Evolutionary conservation across 148 eudicot genomes (phyloP).

Genomic region (Rhododendron vialii): DNA sequence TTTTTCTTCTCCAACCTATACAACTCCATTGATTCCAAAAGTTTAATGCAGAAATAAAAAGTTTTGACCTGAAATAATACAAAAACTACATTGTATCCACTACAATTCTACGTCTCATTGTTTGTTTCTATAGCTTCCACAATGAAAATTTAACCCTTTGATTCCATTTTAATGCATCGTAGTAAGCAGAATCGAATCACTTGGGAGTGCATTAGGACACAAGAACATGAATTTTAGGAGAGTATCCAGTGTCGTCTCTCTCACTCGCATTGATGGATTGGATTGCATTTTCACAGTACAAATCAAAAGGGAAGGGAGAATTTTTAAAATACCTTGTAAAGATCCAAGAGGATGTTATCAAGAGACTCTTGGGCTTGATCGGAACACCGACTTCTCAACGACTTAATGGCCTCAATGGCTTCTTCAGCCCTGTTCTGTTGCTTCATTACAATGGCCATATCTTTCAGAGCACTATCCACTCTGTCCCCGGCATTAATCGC

Average conservation of each 20-base stretch:
- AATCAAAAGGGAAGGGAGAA: not conserved
- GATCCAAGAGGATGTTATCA: constrained; percentile 90
- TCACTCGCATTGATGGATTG: too few relatives aligned
- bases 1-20: not conserved
- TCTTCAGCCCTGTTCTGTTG: constrained; percentile 93
- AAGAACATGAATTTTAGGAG: too few relatives aligned
- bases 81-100: too few relatives aligned
- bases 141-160: not conserved
- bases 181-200: too few relatives aligned
- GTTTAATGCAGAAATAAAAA: too few relatives aligned
- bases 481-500: constrained; percentile 96
- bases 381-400: constrained; percentile 69
- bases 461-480: constrained; percentile 95
- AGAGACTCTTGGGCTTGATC: constrained; percentile 98
- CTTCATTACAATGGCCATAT: constrained; percentile 99
- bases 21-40: not conserved
- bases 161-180: not conserved
- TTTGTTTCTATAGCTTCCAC: not conserved
- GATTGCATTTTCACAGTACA: not conserved
- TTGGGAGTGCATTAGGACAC: too few relatives aligned
- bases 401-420: constrained; percentile 93
- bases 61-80: too few relatives aligned
- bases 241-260: too few relatives aligned
- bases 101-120: too few relatives aligned
- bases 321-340: constrained; percentile 58